These are phyloP conservation scores for Oxyria digyna DNA, from an alignment of 148 eudicot species.

Conservation along the genomic window DNA sequence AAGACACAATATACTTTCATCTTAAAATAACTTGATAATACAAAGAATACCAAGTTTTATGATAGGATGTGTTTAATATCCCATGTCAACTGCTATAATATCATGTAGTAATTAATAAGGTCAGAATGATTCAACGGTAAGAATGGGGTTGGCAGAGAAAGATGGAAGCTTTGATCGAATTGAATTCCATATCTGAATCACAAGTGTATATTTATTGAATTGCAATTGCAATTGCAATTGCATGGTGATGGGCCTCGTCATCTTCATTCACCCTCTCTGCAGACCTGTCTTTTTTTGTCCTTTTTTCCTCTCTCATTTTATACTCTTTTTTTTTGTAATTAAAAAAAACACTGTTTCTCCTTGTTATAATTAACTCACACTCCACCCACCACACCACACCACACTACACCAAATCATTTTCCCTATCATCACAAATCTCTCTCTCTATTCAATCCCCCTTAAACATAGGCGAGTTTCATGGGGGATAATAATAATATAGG, in stretches of 20 bases:
- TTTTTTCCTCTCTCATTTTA: not conserved
- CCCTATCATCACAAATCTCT: slow-evolving; percentile 5
- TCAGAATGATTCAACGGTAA: too few relatives aligned
- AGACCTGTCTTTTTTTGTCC: slow-evolving; percentile 4
- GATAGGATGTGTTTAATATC: too few relatives aligned
- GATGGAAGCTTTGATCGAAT: not conserved
- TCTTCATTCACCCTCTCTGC: not conserved
- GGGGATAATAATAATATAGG: slow-evolving; percentile 12
- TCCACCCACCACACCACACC: not conserved
- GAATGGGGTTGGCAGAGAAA: not conserved
- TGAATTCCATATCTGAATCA: slow-evolving; percentile 2
- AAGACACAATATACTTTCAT: too few relatives aligned
- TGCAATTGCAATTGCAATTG: slow-evolving; percentile 1
- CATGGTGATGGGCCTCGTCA: slow-evolving; percentile 5
- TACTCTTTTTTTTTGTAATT: not conserved
- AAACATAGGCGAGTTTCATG: slow-evolving; percentile 29
- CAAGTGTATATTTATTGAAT: not conserved
- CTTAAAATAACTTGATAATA: too few relatives aligned
- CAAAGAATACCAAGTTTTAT: too few relatives aligned
- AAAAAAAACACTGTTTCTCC: not conserved
- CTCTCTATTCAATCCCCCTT: slow-evolving; percentile 17
- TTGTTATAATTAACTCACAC: not conserved
- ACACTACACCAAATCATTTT: not conserved
- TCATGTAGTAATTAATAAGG: too few relatives aligned
- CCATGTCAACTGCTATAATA: too few relatives aligned